These are phyloP conservation scores for Fistulina hepatica DNA, from an alignment of 1,284 basidiomycete genomes.

Conservation along the genomic window DNA sequence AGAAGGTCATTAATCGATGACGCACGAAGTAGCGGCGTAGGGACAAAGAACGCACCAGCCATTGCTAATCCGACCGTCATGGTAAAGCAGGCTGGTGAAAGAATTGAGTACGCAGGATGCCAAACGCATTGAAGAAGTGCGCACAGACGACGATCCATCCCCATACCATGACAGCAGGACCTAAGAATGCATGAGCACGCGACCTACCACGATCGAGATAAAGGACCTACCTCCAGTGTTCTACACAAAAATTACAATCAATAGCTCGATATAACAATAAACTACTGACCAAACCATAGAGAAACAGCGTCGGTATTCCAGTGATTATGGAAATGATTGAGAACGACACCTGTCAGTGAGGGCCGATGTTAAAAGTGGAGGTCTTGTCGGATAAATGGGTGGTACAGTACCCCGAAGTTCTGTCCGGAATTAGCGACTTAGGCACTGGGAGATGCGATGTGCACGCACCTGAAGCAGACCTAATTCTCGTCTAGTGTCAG, in stretches of 20 bases:
- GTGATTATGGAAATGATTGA: slow-evolving; percentile 67
- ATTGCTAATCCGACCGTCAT: slow-evolving; percentile 58
- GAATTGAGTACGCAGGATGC: background rate
- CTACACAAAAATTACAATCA: slow-evolving; percentile 21
- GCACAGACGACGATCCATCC: slow-evolving; percentile 58
- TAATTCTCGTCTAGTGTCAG: slow-evolving; percentile 46
- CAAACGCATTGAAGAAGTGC: slow-evolving; percentile 15
- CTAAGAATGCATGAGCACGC: slow-evolving; percentile 16
- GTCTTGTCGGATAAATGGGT: background rate
- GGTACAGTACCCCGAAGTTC: slow-evolving; percentile 50
- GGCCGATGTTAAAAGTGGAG: slow-evolving; percentile 1
- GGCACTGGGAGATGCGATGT: slow-evolving; percentile 1
- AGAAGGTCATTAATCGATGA: background rate
- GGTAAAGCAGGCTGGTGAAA: slow-evolving; percentile 44
- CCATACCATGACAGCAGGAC: slow-evolving; percentile 66
- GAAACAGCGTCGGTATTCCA: slow-evolving; percentile 54
- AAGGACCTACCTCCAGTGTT: slow-evolving; percentile 37
- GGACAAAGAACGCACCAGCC: slow-evolving; percentile 41
- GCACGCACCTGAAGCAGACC: slow-evolving; percentile 44
- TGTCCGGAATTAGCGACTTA: slow-evolving; percentile 20
- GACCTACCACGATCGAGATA: background rate
- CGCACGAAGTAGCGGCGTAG: background rate
- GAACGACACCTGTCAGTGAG: slow-evolving; percentile 41
- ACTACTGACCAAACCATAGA: slow-evolving; percentile 49
- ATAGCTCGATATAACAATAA: background rate